Conservation (phyloP, 1,284 basidiomycete genomes). For the Testicularia cyperi region DNA sequence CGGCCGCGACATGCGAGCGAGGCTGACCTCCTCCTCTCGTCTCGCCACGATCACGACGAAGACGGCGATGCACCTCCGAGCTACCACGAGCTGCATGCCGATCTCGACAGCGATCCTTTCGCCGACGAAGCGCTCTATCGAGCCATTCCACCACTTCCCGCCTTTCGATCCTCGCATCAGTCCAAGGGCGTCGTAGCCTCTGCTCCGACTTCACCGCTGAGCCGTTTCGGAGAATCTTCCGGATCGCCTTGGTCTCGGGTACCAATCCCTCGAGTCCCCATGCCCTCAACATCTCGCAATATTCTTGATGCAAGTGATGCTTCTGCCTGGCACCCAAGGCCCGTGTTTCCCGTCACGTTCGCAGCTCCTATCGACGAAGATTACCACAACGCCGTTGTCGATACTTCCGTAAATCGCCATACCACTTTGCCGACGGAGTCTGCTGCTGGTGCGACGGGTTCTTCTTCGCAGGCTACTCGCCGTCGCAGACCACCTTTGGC, state of each 20-base stretch:
- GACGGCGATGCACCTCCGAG: constrained; percentile 14
- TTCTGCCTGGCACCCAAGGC: background rate
- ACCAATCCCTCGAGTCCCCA: too few relatives aligned
- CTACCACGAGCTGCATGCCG: constrained; percentile 23
- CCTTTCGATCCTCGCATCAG: background rate
- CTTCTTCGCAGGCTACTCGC: too few relatives aligned
- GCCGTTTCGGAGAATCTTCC: too few relatives aligned
- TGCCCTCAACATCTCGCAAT: background rate
- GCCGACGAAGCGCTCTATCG: background rate
- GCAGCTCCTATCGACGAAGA: background rate
- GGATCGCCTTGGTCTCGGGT: too few relatives aligned
- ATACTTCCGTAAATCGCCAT: background rate
- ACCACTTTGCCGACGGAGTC: constrained; percentile 2
- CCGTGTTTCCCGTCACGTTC: constrained; percentile 4
- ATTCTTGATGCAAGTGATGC: constrained; percentile 9
- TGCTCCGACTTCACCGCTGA: constrained; percentile 9
- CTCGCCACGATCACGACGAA: constrained; percentile 2
- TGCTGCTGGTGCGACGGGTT: constrained; percentile 1
- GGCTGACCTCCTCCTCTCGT: constrained; percentile 12
- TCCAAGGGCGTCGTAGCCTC: constrained; percentile 7
- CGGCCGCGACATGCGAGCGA: constrained; percentile 19
- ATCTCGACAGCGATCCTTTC: constrained; percentile 14
- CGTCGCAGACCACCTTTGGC: too few relatives aligned
- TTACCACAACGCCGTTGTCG: background rate
- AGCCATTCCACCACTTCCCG: background rate